Percentiles rank a stretch among this genome's conserved stretches.
These are phyloP conservation scores for Colletotrichum theobromicola DNA, from an alignment of 2,329 filamentous ascomycete genomes.

Conservation along the genomic window DNA sequence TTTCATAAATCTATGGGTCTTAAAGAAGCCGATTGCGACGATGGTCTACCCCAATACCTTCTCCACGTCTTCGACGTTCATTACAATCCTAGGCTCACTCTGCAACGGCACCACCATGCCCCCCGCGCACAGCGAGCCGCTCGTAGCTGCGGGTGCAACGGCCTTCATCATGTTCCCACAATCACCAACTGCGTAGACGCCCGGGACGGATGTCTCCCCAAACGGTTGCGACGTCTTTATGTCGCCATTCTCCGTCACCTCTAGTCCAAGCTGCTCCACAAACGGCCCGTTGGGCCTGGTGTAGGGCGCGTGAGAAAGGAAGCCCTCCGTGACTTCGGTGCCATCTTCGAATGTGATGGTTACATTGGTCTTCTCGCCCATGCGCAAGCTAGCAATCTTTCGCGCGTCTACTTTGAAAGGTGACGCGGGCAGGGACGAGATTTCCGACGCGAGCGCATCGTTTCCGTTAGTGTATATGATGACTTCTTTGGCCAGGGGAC, in stretches of 20 bases:
- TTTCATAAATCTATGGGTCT: background rate
- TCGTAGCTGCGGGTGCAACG: conserved; percentile 30
- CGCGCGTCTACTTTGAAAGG: conserved; percentile 43
- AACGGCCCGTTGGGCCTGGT: conserved; percentile 45
- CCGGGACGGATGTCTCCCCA: conserved; percentile 52
- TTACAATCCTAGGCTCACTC: conserved; percentile 2
- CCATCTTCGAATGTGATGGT: conserved; percentile 46
- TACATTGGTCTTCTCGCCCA: conserved; percentile 31
- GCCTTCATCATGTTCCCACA: conserved; percentile 37
- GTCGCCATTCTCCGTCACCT: conserved; percentile 45
- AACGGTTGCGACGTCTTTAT: conserved; percentile 49
- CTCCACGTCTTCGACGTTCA: background rate
- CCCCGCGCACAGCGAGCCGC: conserved; percentile 30
- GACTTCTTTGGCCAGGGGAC: conserved; percentile 45
- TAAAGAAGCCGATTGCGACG: background rate
- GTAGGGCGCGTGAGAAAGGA: conserved; percentile 43
- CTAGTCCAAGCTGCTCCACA: conserved; percentile 47
- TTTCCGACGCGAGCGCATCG: conserved; percentile 31
- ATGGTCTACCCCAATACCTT: background rate
- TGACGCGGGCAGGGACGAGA: conserved; percentile 33
- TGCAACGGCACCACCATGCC: conserved; percentile 26
- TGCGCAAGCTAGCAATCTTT: conserved; percentile 31
- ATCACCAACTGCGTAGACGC: conserved; percentile 61
- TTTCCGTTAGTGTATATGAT: conserved; percentile 59
- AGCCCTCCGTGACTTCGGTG: conserved; percentile 38